phyloP scores from a whole-genome alignment of 2,329 filamentous ascomycete species.

The Aspergillus tubingensis region DNA sequence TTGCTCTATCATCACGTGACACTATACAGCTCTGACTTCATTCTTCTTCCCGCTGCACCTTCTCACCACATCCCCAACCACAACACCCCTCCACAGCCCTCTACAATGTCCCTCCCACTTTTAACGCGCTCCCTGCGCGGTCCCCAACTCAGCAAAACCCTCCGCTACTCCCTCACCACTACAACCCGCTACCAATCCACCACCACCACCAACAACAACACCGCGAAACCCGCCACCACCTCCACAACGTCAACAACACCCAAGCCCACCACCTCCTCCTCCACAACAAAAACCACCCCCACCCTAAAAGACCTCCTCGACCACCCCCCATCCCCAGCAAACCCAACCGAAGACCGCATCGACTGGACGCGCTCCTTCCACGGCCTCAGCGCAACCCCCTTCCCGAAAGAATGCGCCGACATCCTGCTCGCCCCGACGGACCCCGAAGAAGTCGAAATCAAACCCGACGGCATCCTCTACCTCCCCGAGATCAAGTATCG shows the following conservation, averaged over 20 bases:
- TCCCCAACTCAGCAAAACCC: slow-evolving; percentile 18
- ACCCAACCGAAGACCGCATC: slow-evolving; percentile 49
- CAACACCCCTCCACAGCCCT: slow-evolving; percentile 10
- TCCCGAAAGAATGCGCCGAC: slow-evolving; percentile 67
- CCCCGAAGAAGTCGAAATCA: slow-evolving; percentile 84
- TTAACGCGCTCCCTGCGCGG: slow-evolving; percentile 2
- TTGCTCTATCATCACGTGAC: slow-evolving; percentile 27
- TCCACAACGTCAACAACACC: neutral
- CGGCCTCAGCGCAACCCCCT: slow-evolving; percentile 70
- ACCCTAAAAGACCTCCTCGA: slow-evolving; percentile 37
- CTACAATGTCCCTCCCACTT: slow-evolving; percentile 6
- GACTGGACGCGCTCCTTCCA: slow-evolving; percentile 87
- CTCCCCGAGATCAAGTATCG: slow-evolving; percentile 98
- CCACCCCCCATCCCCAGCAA: slow-evolving; percentile 35
- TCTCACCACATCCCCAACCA: neutral
- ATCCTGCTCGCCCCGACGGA: slow-evolving; percentile 69
- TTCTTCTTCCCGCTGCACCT: slow-evolving; percentile 3
- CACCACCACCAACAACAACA: slow-evolving; percentile 36
- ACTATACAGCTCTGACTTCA: slow-evolving; percentile 17
- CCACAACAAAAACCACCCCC: neutral
- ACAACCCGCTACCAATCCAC: slow-evolving; percentile 30
- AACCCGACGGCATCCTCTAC: slow-evolving; percentile 95
- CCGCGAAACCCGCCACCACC: slow-evolving; percentile 33
- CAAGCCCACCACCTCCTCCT: neutral
- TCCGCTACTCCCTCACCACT: slow-evolving; percentile 21